These are phyloP conservation scores for Quercus phellos DNA, from an alignment of 331 rosid species.

Conservation along the genomic window DNA sequence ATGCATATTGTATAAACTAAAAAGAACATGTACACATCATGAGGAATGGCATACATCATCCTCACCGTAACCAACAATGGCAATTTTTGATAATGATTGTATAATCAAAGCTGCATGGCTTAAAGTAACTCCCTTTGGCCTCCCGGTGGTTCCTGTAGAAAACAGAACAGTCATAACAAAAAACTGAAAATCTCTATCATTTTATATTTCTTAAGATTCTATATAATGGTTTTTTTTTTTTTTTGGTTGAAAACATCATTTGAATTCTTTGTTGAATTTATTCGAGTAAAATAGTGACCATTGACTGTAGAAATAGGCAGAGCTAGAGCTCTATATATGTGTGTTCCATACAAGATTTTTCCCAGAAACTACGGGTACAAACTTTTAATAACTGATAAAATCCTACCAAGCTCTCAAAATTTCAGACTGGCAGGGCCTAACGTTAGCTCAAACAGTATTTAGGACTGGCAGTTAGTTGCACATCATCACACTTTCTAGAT, in stretches of 20 bases:
- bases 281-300: background rate
- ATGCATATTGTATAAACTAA: slow-evolving; percentile 8
- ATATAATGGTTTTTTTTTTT: background rate
- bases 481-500: background rate
- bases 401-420: background rate
- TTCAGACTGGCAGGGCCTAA: background rate
- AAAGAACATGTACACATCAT: background rate
- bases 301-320: background rate
- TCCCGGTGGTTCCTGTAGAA: slow-evolving; percentile 74
- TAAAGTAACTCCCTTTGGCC: slow-evolving; percentile 80
- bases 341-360: background rate
- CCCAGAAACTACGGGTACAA: background rate
- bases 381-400: background rate
- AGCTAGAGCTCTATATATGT: background rate
- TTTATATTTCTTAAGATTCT: background rate
- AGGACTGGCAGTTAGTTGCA: background rate
- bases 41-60: slow-evolving; percentile 64
- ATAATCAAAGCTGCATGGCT: slow-evolving; percentile 68
- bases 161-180: slow-evolving; percentile 11
- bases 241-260: background rate
- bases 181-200: background rate
- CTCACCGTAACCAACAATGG: slow-evolving; percentile 65
- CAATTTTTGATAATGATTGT: slow-evolving; percentile 80
- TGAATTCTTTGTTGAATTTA: background rate
- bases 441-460: background rate